Conservation (phyloP, 2,329 filamentous ascomycete genomes). For the Erysiphe neolycopersici region DNA sequence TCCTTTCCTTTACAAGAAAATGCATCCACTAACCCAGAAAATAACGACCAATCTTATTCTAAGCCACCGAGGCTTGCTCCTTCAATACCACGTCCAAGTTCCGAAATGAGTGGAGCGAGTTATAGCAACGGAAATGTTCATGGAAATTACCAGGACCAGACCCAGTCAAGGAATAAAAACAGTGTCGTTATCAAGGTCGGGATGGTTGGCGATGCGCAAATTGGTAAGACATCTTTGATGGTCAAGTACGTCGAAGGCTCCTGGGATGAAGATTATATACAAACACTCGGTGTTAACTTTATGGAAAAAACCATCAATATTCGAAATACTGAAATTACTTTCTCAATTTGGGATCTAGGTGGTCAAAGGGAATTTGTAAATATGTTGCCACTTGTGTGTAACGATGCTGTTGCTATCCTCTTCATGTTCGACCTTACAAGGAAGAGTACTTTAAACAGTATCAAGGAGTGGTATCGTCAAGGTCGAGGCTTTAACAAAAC, state of each 20-base stretch:
- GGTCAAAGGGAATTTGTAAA: constrained; percentile 98
- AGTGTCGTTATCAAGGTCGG: constrained; percentile 96
- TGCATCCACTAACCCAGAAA: constrained; percentile 9
- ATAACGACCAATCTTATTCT: constrained; percentile 12
- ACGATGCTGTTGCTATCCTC: constrained; percentile 90
- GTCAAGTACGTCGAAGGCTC: constrained; percentile 98
- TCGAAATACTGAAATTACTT: constrained; percentile 96
- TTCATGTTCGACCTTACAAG: constrained; percentile 99
- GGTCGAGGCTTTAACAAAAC: constrained; percentile 98
- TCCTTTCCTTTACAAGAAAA: constrained; percentile 10
- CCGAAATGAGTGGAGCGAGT: constrained; percentile 11
- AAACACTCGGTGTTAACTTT: constrained; percentile 95
- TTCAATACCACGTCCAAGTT: constrained; percentile 13
- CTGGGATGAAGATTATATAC: constrained; percentile 99
- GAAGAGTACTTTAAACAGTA: constrained; percentile 95
- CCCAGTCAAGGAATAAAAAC: constrained; percentile 19
- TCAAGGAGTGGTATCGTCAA: constrained; percentile 99
- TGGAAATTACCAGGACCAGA: constrained; percentile 13
- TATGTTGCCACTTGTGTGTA: constrained; percentile 97
- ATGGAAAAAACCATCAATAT: constrained; percentile 99
- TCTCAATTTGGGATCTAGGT: constrained; percentile 96
- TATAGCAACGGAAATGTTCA: constrained; percentile 8
- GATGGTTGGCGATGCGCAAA: constrained; percentile 98
- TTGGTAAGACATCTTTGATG: constrained; percentile 97
- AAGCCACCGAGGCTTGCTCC: constrained; percentile 12